phyloP scores from a whole-genome alignment of 2,329 filamentous ascomycete species.

The Fusarium continuum region DNA sequence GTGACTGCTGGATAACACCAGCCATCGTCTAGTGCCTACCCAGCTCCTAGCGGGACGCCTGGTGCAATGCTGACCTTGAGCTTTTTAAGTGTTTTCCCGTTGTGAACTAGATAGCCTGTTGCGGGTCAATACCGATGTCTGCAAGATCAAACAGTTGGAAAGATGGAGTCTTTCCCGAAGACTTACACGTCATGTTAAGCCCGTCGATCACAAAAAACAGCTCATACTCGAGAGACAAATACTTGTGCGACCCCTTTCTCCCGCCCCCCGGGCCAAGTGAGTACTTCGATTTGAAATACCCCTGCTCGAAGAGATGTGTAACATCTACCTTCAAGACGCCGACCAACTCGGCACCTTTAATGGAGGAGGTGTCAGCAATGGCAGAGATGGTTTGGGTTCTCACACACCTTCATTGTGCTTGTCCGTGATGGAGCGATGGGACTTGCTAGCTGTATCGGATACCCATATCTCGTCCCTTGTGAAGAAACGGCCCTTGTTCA shows the following conservation, averaged over 20 bases:
- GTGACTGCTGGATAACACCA: too few relatives aligned
- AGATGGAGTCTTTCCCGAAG: fast-evolving
- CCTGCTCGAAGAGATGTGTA: too few relatives aligned
- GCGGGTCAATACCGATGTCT: fast-evolving
- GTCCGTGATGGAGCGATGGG: fast-evolving
- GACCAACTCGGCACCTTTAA: neutral
- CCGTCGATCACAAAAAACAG: neutral
- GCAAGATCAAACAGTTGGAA: too few relatives aligned
- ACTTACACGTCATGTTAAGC: conserved; percentile 4
- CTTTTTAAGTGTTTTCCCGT: fast-evolving
- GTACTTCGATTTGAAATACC: neutral
- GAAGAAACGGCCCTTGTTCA: neutral
- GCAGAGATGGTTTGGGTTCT: too few relatives aligned
- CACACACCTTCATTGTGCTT: neutral
- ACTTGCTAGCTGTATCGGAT: neutral
- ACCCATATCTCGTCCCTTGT: neutral
- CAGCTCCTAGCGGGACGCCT: neutral
- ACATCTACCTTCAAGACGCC: neutral
- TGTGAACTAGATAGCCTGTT: neutral
- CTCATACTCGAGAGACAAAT: neutral
- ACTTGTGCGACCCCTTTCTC: fast-evolving
- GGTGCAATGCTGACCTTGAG: neutral
- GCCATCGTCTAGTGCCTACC: too few relatives aligned
- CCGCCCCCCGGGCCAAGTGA: fast-evolving
- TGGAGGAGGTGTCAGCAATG: neutral